Evolutionary conservation across 495 filamentous ascomycete genomes (phyloP).

Genomic region (Penicillium antarcticum): DNA sequence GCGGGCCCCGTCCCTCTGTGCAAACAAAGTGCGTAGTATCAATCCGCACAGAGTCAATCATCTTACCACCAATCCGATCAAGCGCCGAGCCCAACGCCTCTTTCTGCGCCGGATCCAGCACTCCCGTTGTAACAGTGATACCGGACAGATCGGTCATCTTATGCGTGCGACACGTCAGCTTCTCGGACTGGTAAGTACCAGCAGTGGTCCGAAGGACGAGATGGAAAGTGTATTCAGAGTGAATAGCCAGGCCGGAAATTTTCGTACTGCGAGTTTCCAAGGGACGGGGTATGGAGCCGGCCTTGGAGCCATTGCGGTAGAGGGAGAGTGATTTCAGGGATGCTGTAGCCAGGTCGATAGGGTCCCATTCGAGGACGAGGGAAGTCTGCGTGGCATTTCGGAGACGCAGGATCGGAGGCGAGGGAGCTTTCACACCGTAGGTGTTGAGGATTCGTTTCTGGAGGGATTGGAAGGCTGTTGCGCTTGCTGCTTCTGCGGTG

Average conservation of each 20-base stretch:
- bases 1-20: conserved; percentile 83
- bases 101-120: conserved; percentile 70
- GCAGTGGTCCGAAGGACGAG: conserved; percentile 85
- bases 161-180: conserved; percentile 83
- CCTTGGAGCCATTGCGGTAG: conserved; percentile 94
- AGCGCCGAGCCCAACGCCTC: conserved; percentile 73
- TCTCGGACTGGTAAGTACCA: conserved; percentile 81
- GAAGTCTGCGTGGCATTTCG: conserved; percentile 96
- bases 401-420: conserved; percentile 76
- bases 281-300: conserved; percentile 86
- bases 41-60: conserved; percentile 87
- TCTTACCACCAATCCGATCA: conserved; percentile 86
- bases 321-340: conserved; percentile 83
- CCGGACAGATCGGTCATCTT: conserved; percentile 98
- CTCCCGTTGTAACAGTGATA: conserved; percentile 90
- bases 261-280: conserved; percentile 87
- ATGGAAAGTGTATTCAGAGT: conserved; percentile 94
- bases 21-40: conserved; percentile 99
- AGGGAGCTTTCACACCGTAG: conserved; percentile 80
- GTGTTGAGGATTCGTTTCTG: conserved; percentile 83
- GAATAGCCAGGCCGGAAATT: conserved; percentile 92
- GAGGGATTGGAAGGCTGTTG: conserved; percentile 71
- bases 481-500: conserved; percentile 67
- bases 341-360: conserved; percentile 87
- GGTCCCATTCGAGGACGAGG: conserved; percentile 97